phyloP scores from a whole-genome alignment of 345 rosid genomes.

The Euphorbia tirucalli region DNA sequence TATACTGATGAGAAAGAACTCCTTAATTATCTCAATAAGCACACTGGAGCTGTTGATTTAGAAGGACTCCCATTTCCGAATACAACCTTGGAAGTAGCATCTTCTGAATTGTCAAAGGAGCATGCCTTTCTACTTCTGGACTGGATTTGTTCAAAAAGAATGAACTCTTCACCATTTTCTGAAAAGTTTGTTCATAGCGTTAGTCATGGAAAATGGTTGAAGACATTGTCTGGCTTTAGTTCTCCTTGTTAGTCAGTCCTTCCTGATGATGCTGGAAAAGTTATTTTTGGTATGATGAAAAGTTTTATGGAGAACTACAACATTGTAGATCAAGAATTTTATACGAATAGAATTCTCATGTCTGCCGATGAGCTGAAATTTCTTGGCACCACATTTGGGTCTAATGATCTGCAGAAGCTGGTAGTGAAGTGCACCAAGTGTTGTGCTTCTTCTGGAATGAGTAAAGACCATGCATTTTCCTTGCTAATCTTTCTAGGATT shows the following conservation, averaged over 20 bases:
- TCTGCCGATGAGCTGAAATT: not conserved
- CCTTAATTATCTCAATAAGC: not conserved
- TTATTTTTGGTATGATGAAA: slow-evolving; percentile 3
- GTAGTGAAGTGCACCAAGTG: not conserved
- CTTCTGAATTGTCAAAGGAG: not conserved
- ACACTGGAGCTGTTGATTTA: slow-evolving; percentile 2
- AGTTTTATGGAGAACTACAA: not conserved
- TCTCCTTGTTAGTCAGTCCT: slow-evolving; percentile 12
- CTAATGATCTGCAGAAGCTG: not conserved
- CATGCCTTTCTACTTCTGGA: slow-evolving; percentile 8
- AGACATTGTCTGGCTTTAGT: slow-evolving; percentile 13
- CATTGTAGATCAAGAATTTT: slow-evolving; percentile 3
- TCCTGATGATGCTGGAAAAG: slow-evolving; percentile 6
- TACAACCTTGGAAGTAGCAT: not conserved
- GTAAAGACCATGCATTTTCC: not conserved
- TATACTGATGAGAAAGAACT: not conserved
- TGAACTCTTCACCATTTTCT: not conserved
- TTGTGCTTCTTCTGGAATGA: slow-evolving; percentile 3
- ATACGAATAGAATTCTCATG: not conserved
- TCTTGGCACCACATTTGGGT: not conserved
- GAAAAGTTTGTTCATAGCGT: not conserved
- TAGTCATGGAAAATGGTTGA: slow-evolving; percentile 10
- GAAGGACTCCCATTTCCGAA: not conserved
- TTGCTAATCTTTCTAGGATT: not conserved
- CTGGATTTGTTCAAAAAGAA: not conserved